These are phyloP conservation scores for Dendrobium nobile DNA, from an alignment of 106 monocot genomes.

Conservation along the genomic window DNA sequence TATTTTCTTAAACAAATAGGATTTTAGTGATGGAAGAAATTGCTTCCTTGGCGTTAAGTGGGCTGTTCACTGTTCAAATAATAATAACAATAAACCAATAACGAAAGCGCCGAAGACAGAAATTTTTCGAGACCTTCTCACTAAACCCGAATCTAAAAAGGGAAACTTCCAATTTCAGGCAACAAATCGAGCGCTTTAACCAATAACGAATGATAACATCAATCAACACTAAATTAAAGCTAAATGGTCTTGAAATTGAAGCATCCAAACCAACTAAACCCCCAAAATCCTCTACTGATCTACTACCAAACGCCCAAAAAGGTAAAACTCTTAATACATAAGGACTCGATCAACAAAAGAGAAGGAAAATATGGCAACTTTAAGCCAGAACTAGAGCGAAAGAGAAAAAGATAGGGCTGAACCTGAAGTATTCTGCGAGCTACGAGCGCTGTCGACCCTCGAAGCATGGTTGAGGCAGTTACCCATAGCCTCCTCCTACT, in stretches of 20 bases:
- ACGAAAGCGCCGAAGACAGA: no score
- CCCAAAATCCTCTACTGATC: neutral
- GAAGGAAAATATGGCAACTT: neutral
- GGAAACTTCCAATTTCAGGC: neutral
- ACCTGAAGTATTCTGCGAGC: conserved; percentile 29
- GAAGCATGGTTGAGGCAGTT: conserved; percentile 44
- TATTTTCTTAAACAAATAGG: no score
- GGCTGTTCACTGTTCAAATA: no score
- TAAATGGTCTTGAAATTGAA: neutral
- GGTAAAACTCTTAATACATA: neutral
- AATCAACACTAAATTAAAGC: neutral
- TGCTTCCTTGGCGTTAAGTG: no score
- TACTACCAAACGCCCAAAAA: neutral
- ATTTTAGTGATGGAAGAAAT: no score
- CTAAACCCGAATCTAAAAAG: no score
- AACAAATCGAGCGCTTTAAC: no score
- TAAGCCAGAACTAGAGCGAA: neutral
- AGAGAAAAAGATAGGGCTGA: neutral
- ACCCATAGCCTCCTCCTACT: conserved; percentile 38
- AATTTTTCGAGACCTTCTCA: no score
- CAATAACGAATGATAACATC: no score
- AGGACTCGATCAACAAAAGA: neutral
- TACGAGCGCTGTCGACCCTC: conserved; percentile 33
- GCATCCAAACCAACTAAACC: neutral
- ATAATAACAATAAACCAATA: no score